Conservation (phyloP, 495 filamentous ascomycete species). For the Hypoxylon subgilvum region DNA sequence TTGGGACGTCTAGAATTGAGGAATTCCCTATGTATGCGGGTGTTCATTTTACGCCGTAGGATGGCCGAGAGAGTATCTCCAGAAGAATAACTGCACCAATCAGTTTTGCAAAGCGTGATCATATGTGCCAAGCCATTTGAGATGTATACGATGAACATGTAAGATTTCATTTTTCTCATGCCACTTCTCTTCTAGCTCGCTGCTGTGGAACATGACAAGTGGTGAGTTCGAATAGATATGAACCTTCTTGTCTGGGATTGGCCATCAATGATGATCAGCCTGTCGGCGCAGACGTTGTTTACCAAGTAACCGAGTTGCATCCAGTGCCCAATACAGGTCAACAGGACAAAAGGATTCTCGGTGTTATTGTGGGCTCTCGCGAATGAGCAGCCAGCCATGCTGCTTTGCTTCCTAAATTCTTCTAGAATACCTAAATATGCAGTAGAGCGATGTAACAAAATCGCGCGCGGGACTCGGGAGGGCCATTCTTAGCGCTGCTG, state of each 20-base stretch:
- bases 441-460: slow-evolving; percentile 21
- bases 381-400: slow-evolving; percentile 2
- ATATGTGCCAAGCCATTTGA: not conserved
- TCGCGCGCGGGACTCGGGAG: slow-evolving; percentile 6
- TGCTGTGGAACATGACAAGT: slow-evolving; percentile 4
- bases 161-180: not conserved
- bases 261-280: slow-evolving; percentile 5
- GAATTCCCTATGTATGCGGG: no score
- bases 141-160: no score
- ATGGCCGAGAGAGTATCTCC: not conserved
- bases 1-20: no score
- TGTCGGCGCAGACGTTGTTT: slow-evolving; percentile 4
- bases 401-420: slow-evolving; percentile 9
- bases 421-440: slow-evolving; percentile 21
- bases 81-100: slow-evolving; percentile 1
- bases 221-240: not conserved
- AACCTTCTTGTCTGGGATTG: slow-evolving; percentile 36
- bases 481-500: not conserved
- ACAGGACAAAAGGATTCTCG: no score
- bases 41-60: not conserved
- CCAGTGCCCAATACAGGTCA: no score
- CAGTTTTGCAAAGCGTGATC: not conserved
- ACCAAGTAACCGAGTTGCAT: not conserved
- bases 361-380: not conserved
- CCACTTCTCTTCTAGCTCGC: not conserved